phyloP scores from a whole-genome alignment of 2,329 filamentous ascomycete species.

The Alternaria conjuncta region DNA sequence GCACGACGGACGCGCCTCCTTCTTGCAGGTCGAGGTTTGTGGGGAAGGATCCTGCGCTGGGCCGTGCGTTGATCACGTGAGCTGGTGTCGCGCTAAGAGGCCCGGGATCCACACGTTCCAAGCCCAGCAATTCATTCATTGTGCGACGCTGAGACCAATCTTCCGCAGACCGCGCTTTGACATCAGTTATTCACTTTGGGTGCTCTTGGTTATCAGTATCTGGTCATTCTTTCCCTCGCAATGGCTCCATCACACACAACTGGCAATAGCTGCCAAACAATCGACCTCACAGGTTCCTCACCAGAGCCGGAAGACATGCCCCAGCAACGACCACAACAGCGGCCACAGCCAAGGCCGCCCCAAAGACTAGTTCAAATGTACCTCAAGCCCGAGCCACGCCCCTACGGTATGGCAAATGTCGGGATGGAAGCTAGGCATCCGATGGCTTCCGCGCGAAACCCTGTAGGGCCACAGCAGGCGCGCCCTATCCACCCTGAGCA shows the following conservation, averaged over 20 bases:
- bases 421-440: slow-evolving; percentile 2
- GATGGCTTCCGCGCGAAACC: neutral
- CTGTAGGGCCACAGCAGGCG: slow-evolving; percentile 8
- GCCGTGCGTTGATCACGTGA: slow-evolving; percentile 2
- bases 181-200: neutral
- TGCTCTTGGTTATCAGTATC: neutral
- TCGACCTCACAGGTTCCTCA: slow-evolving; percentile 35
- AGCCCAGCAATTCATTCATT: neutral
- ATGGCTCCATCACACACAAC: slow-evolving; percentile 11
- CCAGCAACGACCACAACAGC: slow-evolving; percentile 11
- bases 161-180: neutral
- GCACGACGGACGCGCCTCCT: neutral
- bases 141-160: neutral
- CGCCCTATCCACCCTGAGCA: slow-evolving; percentile 31
- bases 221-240: neutral
- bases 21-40: neutral
- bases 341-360: slow-evolving; percentile 3
- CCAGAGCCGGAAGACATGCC: slow-evolving; percentile 23
- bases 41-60: neutral
- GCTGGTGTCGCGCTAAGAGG: slow-evolving; percentile 3
- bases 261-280: slow-evolving; percentile 20
- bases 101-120: neutral
- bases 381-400: slow-evolving; percentile 14
- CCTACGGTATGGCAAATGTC: neutral
- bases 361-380: slow-evolving; percentile 17